Percentiles rank a stretch among this genome's conserved stretches.
Conservation (phyloP, 192 early-diverging fungal species). For the Chytriomyces hyalinus region DNA sequence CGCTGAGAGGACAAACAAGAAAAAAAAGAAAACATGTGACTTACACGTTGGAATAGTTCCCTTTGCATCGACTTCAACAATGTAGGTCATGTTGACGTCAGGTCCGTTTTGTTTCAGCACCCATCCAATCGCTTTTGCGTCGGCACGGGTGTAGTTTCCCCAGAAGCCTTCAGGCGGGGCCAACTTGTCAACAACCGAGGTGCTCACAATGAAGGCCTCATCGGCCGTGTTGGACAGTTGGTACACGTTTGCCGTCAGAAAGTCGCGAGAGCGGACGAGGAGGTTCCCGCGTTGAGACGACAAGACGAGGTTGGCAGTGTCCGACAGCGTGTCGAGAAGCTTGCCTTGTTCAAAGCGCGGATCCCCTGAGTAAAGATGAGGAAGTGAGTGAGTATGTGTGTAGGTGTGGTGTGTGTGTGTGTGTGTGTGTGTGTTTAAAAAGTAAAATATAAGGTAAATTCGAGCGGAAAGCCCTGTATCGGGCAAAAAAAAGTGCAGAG, state of each 20-base stretch:
- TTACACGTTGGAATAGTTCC: slow-evolving; percentile 24
- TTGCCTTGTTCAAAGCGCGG: slow-evolving; percentile 30
- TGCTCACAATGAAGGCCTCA: slow-evolving; percentile 15
- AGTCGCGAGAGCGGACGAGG: slow-evolving; percentile 19
- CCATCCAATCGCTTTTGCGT: slow-evolving; percentile 27
- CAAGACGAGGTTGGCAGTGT: slow-evolving; percentile 13
- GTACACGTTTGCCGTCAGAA: slow-evolving; percentile 28
- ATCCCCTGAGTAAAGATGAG: slow-evolving; percentile 16
- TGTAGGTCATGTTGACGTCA: slow-evolving; percentile 19
- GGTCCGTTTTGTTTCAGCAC: slow-evolving; percentile 1
- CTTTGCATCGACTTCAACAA: slow-evolving; percentile 27
- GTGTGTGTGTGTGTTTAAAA: too few relatives aligned
- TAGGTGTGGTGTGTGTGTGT: too few relatives aligned
- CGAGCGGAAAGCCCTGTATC: too few relatives aligned
- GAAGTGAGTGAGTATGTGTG: too few relatives aligned
- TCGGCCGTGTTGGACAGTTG: slow-evolving; percentile 1
- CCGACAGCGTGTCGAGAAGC: slow-evolving; percentile 13
- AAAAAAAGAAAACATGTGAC: neutral
- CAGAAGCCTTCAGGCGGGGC: slow-evolving; percentile 13
- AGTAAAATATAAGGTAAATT: too few relatives aligned
- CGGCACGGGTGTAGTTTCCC: slow-evolving; percentile 10
- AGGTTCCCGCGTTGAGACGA: slow-evolving; percentile 22
- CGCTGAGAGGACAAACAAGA: too few relatives aligned
- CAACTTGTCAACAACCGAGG: neutral
- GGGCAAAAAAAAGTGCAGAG: neutral